Base-by-base conservation (phyloP, 176 grass and related monocot species). In the Saccharum officinarum region DNA sequence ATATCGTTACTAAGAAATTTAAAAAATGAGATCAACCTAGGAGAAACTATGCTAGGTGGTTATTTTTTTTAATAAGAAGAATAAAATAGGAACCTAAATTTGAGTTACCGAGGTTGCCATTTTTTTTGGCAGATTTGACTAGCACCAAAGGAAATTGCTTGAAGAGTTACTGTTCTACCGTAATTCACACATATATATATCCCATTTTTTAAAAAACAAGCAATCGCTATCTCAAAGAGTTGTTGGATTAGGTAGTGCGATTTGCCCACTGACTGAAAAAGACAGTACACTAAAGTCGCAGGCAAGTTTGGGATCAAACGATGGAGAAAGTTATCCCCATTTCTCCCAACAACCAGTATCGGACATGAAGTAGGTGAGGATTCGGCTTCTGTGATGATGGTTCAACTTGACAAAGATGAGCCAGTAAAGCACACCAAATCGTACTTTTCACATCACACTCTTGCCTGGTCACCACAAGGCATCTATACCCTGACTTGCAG, bases 291-390 rank as follows among this genome's bases (percentile, higher is more conserved):
- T 74, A 49, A 15, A 52, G 44, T 71, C 52, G 30, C 1, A 28
- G 1, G 34, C 33, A 67, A 36, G 40, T 18, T 50, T 7, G 28
- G 26, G 31, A 54, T 47, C 75, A 54, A 41, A 40, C 6, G 22
- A 18, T 60, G 17, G 45, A 34, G 11, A 37, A 73, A 26, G 42
- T 2, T 31, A 44, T 64, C 23, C 38, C 47, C 31, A 57, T 60
- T 44, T 34, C 40, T 74, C 40, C 30, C 45, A 86, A 78, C 84
- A 34, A 82, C 72, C 73, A 82, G 73, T 10, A 13, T 37, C 18
- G 38, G 64, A 52, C 5, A 11, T 2, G 59, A 34, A 82, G 84
- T 90, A 77, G 84, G 81, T 83, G 39, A 74, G 54, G 26, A 62
- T 83, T 64, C 26, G 11, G 38, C 41, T 84, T 65, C 5, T 67